phyloP scores from a whole-genome alignment of 768 basidiomycete species.

The Chiua virens region DNA sequence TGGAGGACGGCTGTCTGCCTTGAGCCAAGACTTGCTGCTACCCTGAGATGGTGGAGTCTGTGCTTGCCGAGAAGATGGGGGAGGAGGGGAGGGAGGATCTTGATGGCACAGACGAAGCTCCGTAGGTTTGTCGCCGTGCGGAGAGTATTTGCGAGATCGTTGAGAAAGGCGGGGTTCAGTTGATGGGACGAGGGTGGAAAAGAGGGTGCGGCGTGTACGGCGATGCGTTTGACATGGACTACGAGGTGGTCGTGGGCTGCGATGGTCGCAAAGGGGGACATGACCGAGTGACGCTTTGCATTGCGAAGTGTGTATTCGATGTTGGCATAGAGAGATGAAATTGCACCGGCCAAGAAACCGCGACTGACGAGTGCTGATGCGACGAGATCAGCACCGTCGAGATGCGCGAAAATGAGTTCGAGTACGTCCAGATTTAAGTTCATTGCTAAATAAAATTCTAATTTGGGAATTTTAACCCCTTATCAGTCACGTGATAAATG shows the following conservation, averaged over 20 bases:
- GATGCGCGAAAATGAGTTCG: constrained; percentile 59
- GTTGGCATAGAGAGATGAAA: constrained; percentile 60
- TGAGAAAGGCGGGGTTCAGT: constrained; percentile 48
- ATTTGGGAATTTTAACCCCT: too few relatives aligned
- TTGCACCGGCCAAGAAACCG: constrained; percentile 62
- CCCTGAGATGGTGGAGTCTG: constrained; percentile 46
- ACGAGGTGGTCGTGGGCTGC: constrained; percentile 51
- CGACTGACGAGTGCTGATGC: constrained; percentile 62
- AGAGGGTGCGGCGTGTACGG: constrained; percentile 49
- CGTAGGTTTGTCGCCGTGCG: constrained; percentile 49
- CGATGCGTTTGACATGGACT: constrained; percentile 59
- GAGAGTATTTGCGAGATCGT: constrained; percentile 51
- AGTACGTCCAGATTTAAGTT: constrained; percentile 69
- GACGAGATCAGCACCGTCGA: constrained; percentile 54
- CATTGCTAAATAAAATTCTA: too few relatives aligned
- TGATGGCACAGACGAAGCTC: constrained; percentile 54
- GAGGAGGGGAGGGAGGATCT: constrained; percentile 51
- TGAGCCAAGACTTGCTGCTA: constrained; percentile 53
- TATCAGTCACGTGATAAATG: too few relatives aligned
- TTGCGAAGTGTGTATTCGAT: constrained; percentile 56
- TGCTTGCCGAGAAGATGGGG: constrained; percentile 43
- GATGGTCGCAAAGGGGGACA: constrained; percentile 64
- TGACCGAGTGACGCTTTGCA: constrained; percentile 49
- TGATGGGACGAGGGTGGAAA: constrained; percentile 29
- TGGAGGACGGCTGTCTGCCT: constrained; percentile 48